Evolutionary conservation across 345 rosid genomes (phyloP).

Genomic region (Syzygium aqueum): DNA sequence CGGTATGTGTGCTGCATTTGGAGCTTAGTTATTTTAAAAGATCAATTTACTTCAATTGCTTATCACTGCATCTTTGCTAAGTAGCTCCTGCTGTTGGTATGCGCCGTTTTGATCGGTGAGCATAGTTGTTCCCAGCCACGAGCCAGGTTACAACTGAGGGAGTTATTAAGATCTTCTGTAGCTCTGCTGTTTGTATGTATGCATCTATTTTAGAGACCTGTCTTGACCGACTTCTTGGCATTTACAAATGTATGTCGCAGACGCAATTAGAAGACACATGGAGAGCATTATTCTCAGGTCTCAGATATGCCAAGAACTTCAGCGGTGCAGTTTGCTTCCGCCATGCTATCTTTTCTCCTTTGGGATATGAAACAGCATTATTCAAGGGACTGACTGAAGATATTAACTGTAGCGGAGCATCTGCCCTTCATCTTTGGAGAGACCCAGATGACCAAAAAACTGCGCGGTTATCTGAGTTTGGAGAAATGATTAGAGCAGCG

Average conservation of each 20-base stretch:
- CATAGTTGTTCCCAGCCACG: neutral
- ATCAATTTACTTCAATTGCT: neutral
- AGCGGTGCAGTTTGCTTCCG: conserved; percentile 76
- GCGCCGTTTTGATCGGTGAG: neutral
- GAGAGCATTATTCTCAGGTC: conserved; percentile 75
- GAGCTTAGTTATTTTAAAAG: neutral
- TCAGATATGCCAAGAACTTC: conserved; percentile 70
- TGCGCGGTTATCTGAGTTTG: conserved; percentile 79
- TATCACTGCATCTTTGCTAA: neutral
- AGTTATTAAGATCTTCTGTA: neutral
- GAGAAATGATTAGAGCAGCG: conserved; percentile 84
- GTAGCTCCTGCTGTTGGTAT: neutral
- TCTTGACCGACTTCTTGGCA: neutral
- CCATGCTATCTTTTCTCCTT: conserved; percentile 68
- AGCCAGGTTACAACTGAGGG: neutral
- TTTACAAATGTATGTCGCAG: conserved; percentile 27
- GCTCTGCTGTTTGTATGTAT: neutral
- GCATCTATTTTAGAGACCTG: neutral
- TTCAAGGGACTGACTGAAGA: conserved; percentile 64
- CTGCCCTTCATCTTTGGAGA: conserved; percentile 59
- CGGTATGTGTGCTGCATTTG: conserved; percentile 22
- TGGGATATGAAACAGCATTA: conserved; percentile 81
- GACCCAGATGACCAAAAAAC: conserved; percentile 54
- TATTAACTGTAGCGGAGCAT: conserved; percentile 54
- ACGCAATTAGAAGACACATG: conserved; percentile 82